Base-by-base conservation (phyloP, 2,329 filamentous ascomycete species). In the Penicillium expansum region DNA sequence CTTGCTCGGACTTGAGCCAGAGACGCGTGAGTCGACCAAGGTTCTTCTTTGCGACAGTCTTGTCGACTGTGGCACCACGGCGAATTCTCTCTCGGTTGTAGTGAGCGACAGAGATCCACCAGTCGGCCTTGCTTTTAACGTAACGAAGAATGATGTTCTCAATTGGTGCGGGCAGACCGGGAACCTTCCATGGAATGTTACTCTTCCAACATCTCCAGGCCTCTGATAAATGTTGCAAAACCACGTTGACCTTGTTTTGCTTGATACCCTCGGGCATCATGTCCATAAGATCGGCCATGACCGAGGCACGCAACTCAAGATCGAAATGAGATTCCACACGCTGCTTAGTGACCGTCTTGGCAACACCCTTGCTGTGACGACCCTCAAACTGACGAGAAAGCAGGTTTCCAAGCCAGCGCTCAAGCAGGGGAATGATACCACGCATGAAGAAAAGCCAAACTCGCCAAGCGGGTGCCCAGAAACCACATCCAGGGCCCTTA, bases 251-350 rank as follows among this genome's bases (percentile, higher is more conserved):
- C 79, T 99, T 99, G 80, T 94, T 99, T 74, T 99, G 94, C 76
- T 97, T 97, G 79, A 99, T 97, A 64, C 94, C 94, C 73, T 99
- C 95, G 0, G 94, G 94, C 94, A 99, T 99, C 95, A 99, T 99
- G 70, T 99, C 94, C 90, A 97, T 97, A 49, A 99, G 81, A 76
- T 99, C 94, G 43, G 93, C 92, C 93, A 99, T 99, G 63, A 99
- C 94, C 0, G 94, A 97, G 16, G 95, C 95, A 69, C 94, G 91
- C 49, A 99, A 86, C 76, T 99, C 94, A 55, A 99, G 82, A 76
- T 99, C 94, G 70, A 97, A 99, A 73, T 99, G 95, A 24, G 94
- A 97, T 72, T 99, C 94, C 6, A 99, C 94, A 78, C 94, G 91
- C 77, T 99, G 94, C 79, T 99, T 99, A 4, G 94, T 99, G 35